Conservation (phyloP, 768 basidiomycete genomes). For the Lactarius indigo region DNA sequence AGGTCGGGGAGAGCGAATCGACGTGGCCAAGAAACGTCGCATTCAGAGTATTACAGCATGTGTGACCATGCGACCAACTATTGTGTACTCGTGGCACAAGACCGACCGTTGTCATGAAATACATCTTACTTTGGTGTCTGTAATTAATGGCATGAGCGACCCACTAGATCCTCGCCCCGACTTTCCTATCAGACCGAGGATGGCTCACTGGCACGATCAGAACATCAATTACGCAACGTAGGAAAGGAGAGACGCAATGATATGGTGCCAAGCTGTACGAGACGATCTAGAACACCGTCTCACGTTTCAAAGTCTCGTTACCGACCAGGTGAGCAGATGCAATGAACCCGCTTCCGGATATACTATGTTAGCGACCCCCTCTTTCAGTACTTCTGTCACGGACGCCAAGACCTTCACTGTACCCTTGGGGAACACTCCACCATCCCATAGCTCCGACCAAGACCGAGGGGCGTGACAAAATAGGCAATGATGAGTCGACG, state of each 20-base stretch:
- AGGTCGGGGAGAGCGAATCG: not conserved
- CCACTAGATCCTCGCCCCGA: not conserved
- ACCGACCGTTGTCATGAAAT: not conserved
- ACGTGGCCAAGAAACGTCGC: not conserved
- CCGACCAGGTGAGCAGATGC: not conserved
- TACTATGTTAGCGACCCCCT: not conserved
- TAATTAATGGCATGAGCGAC: not conserved
- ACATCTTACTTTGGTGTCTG: not conserved
- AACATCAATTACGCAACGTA: not conserved
- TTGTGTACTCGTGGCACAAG: not conserved
- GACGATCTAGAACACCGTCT: not conserved
- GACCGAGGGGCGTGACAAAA: conserved; percentile 37
- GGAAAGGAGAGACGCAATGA: not conserved
- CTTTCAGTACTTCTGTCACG: not conserved
- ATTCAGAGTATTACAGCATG: not conserved
- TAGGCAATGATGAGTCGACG: conserved; percentile 10
- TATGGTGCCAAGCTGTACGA: not conserved
- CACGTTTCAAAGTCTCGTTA: conserved; percentile 1
- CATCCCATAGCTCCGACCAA: conserved; percentile 40
- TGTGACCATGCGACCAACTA: not conserved
- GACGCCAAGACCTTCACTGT: conserved; percentile 31
- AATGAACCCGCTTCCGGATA: not conserved
- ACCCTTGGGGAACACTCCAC: conserved; percentile 36
- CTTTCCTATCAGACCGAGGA: not conserved
- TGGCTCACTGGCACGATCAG: not conserved